Conservation (phyloP, 2,329 filamentous ascomycete genomes). For the Ceratocystiopsis minuta region DNA sequence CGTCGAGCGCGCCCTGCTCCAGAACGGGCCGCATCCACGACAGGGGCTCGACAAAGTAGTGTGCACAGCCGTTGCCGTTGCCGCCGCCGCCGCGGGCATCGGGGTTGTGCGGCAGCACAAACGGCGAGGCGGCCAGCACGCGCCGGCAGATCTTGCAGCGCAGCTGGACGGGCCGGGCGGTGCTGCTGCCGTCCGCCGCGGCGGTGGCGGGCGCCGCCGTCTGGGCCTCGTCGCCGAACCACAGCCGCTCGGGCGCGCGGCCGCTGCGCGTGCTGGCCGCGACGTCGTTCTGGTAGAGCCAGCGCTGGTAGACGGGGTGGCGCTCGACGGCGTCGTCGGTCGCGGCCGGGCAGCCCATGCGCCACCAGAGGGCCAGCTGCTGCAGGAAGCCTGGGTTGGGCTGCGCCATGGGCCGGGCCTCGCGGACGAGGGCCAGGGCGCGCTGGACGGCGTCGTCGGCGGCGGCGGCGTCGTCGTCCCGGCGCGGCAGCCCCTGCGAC, state of each 20-base stretch:
- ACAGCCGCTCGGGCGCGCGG: slow-evolving; percentile 63
- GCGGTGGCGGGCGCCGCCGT: background rate
- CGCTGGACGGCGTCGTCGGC: slow-evolving; percentile 30
- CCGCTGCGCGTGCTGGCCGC: slow-evolving; percentile 47
- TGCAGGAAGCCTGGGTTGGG: slow-evolving; percentile 85
- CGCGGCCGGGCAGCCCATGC: slow-evolving; percentile 60
- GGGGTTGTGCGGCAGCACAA: slow-evolving; percentile 44
- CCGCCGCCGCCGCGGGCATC: background rate
- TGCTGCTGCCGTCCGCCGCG: background rate
- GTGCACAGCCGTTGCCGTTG: slow-evolving; percentile 39
- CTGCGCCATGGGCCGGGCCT: slow-evolving; percentile 59
- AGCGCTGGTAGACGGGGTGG: slow-evolving; percentile 64
- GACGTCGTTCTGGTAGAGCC: slow-evolving; percentile 36
- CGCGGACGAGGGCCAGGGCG: slow-evolving; percentile 52
- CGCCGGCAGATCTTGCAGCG: slow-evolving; percentile 84
- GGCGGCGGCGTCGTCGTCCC: slow-evolving; percentile 22
- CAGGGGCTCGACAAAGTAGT: slow-evolving; percentile 80
- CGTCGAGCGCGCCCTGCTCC: slow-evolving; percentile 64
- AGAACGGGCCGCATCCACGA: slow-evolving; percentile 87
- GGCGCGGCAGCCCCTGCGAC: too few species aligned
- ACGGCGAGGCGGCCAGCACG: slow-evolving; percentile 35
- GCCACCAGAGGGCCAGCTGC: slow-evolving; percentile 72
- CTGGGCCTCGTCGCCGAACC: slow-evolving; percentile 60
- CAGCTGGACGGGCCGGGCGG: slow-evolving; percentile 32
- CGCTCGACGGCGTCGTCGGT: slow-evolving; percentile 36